phyloP scores from a whole-genome alignment of 371 early-diverging fungal genomes.

The Actinomortierella wolfii region DNA sequence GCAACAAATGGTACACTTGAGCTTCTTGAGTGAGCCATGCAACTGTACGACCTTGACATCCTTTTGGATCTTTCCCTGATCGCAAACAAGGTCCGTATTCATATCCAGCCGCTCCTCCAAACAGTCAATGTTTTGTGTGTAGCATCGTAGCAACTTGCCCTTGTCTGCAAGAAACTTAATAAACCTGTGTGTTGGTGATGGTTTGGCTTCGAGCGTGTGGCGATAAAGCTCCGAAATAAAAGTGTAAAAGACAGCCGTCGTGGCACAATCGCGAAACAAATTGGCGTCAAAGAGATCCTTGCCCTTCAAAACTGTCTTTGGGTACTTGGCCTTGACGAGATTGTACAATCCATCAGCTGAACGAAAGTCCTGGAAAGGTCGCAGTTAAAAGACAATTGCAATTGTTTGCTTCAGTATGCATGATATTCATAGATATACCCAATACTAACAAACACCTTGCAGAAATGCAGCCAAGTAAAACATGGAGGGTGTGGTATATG shows the following conservation, averaged over 20 bases:
- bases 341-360: constrained; percentile 80
- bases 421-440: too few relatives aligned
- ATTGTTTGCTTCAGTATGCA: too few relatives aligned
- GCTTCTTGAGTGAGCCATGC: constrained; percentile 88
- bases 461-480: too few relatives aligned
- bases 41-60: constrained; percentile 78
- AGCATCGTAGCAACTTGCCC: constrained; percentile 84
- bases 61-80: constrained; percentile 42
- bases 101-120: constrained; percentile 78
- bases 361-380: constrained; percentile 73
- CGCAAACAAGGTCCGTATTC: constrained; percentile 43
- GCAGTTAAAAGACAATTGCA: too few relatives aligned
- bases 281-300: constrained; percentile 96
- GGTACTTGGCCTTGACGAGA: constrained; percentile 82
- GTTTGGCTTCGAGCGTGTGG: constrained; percentile 69
- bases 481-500: background rate
- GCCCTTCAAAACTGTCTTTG: constrained; percentile 79
- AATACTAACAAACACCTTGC: too few relatives aligned
- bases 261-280: constrained; percentile 76
- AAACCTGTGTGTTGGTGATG: constrained; percentile 90
- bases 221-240: constrained; percentile 95
- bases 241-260: constrained; percentile 85
- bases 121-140: constrained; percentile 98
- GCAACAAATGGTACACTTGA: constrained; percentile 85
- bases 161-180: constrained; percentile 73